Evolutionary conservation across 2,329 filamentous ascomycete genomes (phyloP), one percentile per base, ranked within the genome.

Genomic region (Tolypocladium tropicale): DNA sequence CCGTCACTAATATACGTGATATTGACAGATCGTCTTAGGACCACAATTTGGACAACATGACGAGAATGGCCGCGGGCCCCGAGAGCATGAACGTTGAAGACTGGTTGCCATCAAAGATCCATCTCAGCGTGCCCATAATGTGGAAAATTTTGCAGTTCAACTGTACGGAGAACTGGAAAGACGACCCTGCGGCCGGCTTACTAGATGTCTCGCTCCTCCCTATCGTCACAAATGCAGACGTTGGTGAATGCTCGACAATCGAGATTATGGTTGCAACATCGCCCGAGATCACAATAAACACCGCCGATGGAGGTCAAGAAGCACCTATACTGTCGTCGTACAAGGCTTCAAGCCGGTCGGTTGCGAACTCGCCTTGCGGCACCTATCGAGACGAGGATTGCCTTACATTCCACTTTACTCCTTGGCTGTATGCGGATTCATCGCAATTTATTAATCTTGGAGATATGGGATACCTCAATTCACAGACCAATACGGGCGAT

Each of bases 261-360:
- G 77, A 80, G 58, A 77, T 79, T 33, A 74, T 78, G 5, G 76
- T 78, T 9, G 76, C 77, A 0, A 77, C 75, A 6, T 78, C 77
- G 0, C 77, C 77, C 0, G 77, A 79, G 50, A 74, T 79, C 55
- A 75, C 69, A 1, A 75, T 79, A 50, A 78, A 80, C 59, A 79
- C 76, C 0, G 72, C 76, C 3, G 76, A 79, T 56, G 77, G 77
- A 11, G 77, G 77, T 0, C 76, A 78, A 54, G 75, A 76, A 11
- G 76, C 73, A 1, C 77, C 77, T 0, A 73, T 76, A 9, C 32
- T 68, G 18, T 71, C 71, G 6, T 21, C 39, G 0, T 73, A 63
- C 65, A 73, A 70, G 53, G 62, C 62, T 4, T 61, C 66, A 0
- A 37, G 63, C 2, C 58, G 63, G 0, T 60, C 66, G 2, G 58